Conservation (phyloP, 257 asterid species). For the Eustoma russellianum region DNA sequence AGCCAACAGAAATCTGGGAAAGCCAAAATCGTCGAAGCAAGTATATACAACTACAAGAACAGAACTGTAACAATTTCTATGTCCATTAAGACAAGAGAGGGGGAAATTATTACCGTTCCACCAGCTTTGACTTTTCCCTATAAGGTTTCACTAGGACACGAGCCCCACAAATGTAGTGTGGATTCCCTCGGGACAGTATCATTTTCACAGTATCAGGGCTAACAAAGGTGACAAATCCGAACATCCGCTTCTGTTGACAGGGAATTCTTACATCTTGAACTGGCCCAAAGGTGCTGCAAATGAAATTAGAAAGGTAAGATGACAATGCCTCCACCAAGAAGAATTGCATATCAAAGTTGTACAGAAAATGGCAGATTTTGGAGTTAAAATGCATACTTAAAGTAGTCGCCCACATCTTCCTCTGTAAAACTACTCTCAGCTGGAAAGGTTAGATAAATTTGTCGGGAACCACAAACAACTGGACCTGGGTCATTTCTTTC, state of each 20-base stretch:
- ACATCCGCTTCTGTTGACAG: constrained; percentile 82
- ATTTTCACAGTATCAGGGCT: constrained; percentile 57
- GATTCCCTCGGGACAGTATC: constrained; percentile 68
- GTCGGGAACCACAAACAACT: constrained; percentile 54
- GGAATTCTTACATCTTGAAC: constrained; percentile 96
- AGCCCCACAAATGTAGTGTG: constrained; percentile 78
- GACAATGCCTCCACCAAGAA: constrained; percentile 2
- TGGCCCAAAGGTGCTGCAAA: constrained; percentile 59
- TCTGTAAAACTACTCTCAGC: constrained; percentile 73
- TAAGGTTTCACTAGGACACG: constrained; percentile 95
- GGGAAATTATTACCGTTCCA: constrained; percentile 40
- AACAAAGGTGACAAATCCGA: constrained; percentile 77
- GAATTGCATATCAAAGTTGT: background rate
- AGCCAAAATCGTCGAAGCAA: background rate
- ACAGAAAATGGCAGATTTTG: background rate
- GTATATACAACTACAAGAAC: background rate
- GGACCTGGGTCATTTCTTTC: constrained; percentile 78
- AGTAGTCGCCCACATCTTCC: constrained; percentile 73
- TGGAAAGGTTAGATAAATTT: constrained; percentile 82
- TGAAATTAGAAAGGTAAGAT: constrained; percentile 6
- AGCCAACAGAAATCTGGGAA: background rate
- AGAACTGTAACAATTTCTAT: background rate
- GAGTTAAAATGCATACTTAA: constrained; percentile 29
- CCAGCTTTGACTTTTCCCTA: constrained; percentile 59
- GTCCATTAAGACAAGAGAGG: no score